Percentiles rank a stretch among this genome's conserved stretches.
Evolutionary conservation across 2,329 filamentous ascomycete species (phyloP).

Genomic region (Venturia carpophila): DNA sequence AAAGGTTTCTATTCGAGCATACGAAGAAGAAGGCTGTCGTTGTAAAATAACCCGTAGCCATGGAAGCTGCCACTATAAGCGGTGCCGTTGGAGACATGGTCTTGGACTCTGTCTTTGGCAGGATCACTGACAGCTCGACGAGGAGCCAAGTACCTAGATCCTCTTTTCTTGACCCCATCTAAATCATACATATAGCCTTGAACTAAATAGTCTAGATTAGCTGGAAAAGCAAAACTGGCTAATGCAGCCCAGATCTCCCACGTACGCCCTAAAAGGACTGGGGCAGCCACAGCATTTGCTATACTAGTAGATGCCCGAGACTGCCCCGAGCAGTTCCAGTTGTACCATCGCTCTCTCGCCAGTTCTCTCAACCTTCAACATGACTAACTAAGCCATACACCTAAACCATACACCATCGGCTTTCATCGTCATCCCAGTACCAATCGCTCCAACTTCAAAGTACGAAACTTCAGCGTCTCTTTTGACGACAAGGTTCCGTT

Average conservation of each 20-base stretch:
- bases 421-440: neutral
- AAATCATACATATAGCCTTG: too few relatives aligned
- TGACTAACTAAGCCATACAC: neutral
- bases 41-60: too few relatives aligned
- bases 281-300: too few relatives aligned
- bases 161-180: neutral
- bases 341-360: neutral
- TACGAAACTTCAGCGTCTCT: neutral
- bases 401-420: neutral
- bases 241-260: too few relatives aligned
- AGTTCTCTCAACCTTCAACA: neutral
- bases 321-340: too few relatives aligned
- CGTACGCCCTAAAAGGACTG: too few relatives aligned
- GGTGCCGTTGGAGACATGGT: neutral
- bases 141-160: neutral
- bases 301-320: too few relatives aligned
- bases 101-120: neutral
- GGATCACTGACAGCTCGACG: conserved; percentile 9
- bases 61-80: neutral
- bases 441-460: too few relatives aligned
- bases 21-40: neutral
- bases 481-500: neutral
- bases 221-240: neutral
- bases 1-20: neutral
- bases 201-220: neutral